Base-by-base conservation (phyloP, 1,284 basidiomycete species). In the Tilletia horrida region DNA sequence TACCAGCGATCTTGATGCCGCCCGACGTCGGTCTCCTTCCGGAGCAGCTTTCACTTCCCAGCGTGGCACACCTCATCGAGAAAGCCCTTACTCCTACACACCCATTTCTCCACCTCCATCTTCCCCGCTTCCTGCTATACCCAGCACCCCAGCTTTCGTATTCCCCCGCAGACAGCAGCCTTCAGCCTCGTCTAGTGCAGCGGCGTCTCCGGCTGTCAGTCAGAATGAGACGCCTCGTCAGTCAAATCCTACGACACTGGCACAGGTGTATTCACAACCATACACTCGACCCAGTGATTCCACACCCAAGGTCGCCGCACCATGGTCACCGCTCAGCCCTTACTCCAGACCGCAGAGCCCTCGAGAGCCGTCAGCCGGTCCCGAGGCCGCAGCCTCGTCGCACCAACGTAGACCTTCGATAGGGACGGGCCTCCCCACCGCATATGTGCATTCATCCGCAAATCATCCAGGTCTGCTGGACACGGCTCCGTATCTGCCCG, bases 261-360 rank as follows among this genome's bases (percentile, higher is more conserved):
- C 55, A 31, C 55, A 59, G 31, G 27, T 25, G n/a, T 59, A 59
- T n/a, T 59, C 55, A n/a, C 55, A 59, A 35, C 55, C 55, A 1
- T 59, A 59, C 55, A 59, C 25, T 29, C 55, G 55, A 9, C 55
- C 55, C 55, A 29, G 13, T 14, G 55, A 59, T 13, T 13, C 55
- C 8, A 14, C 55, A 11, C 14, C 55, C 8, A 25, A 29, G 14
- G 16, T 11, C 4, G 16, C 29, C 13, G 55, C 16, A 9, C 27
- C 55, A 13, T 59, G 29, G 29, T 18, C 55, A 23, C 13, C 50
- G 29, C 29, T 21, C 25, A 18, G 25, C 18, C 13, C 55, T 3
- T 13, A 14, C 29, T 16, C 35, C 3, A 25, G 14, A 29, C n/a
- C 55, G 35, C 16, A 25, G 29, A 59, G 29, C 29, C 31, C 55